Evolutionary conservation across 2,329 filamentous ascomycete species (phyloP), one percentile per base, ranked within the genome.

Genomic region (Colletotrichum chlorophyti): DNA sequence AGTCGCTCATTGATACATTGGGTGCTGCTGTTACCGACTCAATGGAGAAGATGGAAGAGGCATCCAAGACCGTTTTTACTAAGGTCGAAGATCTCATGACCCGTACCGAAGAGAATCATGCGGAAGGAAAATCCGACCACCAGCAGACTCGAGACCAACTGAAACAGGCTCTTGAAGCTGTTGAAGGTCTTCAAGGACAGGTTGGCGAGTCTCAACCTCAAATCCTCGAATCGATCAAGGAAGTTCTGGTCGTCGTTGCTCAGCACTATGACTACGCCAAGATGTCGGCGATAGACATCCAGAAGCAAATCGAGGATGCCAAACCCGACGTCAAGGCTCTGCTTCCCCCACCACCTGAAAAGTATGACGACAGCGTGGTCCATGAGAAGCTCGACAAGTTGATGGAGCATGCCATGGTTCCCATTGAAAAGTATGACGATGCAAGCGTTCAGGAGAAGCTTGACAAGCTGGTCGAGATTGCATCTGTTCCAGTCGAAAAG

Each of bases 231-330:
- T 86, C 91, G 0, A 85, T 99, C 64, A 90, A 92, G 66, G 91
- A 97, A 66, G 87, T 98, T n/a, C 81, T 96, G 34, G 80, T 86
- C 7, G 82, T 96, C 21, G 91, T 97, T 52, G 89, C 87, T 21
- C 86, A 96, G 69, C 93, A 98, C 70, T 97, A 90, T 67, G 92
- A 96, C 65, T 91, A 96, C 69, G 90, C 92, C 12, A 92, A 93
- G 73, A 82, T 84, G 40, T 83, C 88, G 0, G 76, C 80, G 1
- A 79, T 73, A 6, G 77, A 79, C 3, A 77, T 89, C 21, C 78
- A 86, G 63, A 79, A 83, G 59, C 84, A 81, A 68, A 83, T 89
- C 60, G 76, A 87, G 52, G 85, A 90, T 52, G 76, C 86, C 52
- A 86, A 84, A 68, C 80, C 82, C 10, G n/a, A n/a, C n/a, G 81